phyloP scores from a whole-genome alignment of 352 stramenopile genomes.

The Globisporangium polare region DNA sequence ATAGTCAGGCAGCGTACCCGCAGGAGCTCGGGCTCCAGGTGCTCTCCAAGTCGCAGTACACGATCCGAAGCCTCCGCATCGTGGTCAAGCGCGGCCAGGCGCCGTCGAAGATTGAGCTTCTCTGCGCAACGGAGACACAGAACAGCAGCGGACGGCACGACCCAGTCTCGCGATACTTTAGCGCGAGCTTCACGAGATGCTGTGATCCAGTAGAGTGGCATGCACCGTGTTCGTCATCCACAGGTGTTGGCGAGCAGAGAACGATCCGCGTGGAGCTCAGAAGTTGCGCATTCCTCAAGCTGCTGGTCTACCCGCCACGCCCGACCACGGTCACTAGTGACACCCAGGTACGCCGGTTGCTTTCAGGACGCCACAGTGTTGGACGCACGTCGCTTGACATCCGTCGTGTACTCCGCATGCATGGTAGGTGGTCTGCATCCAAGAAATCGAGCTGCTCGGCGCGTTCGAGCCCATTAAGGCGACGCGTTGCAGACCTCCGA shows the following conservation, averaged over 20 bases:
- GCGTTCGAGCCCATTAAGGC: background rate
- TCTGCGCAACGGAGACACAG: background rate
- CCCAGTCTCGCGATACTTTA: conserved; percentile 30
- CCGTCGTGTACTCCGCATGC: no score
- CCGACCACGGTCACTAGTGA: background rate
- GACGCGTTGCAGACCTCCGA: background rate
- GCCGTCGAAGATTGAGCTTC: conserved; percentile 10
- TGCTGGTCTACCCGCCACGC: conserved; percentile 20
- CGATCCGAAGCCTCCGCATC: conserved; percentile 9
- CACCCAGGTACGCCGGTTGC: conserved; percentile 21
- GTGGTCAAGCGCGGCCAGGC: background rate
- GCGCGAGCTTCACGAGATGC: conserved; percentile 16
- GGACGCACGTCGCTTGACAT: no score
- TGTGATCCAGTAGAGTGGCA: conserved; percentile 7
- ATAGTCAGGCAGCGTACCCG: conserved; percentile 4
- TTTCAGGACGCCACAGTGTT: background rate
- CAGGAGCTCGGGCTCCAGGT: conserved; percentile 20
- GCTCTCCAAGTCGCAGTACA: background rate
- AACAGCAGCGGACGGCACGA: conserved; percentile 9
- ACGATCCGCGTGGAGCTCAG: conserved; percentile 16
- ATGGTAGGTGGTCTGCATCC: conserved; percentile 21
- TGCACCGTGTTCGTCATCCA: background rate
- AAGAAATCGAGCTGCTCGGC: conserved; percentile 28
- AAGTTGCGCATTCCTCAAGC: conserved; percentile 29
- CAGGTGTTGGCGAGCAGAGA: conserved; percentile 7